Base-by-base conservation (phyloP, 2,329 filamentous ascomycete genomes). In the Trichophyton equinum region DNA sequence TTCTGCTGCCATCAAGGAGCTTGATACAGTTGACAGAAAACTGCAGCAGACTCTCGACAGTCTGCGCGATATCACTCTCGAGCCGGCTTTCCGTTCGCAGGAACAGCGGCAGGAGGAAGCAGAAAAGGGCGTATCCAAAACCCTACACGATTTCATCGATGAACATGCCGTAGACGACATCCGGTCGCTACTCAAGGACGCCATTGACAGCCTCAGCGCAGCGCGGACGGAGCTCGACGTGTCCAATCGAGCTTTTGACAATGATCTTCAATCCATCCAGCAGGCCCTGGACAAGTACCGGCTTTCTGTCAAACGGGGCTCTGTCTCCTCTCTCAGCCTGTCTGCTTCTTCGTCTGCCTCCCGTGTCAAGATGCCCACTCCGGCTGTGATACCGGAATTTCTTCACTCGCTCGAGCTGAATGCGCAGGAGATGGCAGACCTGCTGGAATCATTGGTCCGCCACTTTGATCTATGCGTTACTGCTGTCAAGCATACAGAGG, bases 401-500 rank as follows among this genome's bases (percentile, higher is more conserved):
- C 76, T 89, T n/a, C 76, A 80, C 33, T 77, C 79, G 2, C 79
- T 95, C 40, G 85, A 91, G 65, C 79, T 79, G 13, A 85, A 92
- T 66, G 91, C 91, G 0, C 85, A 88, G 64, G 84, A 86, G 67
- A 92, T 95, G 85, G 92, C 91, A 4, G 81, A 86, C 61, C 81
- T 90, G 4, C 82, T 97, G 1, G 83, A 89, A 61, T 90, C 87
- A 0, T 78, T 97, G 3, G 91, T 90, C 6, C 83, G 82, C 27
- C 92, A 97, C 74, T 96, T 96, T 71, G 92, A 97, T 72, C 83
- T 95, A 65, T 96, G 92, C 72, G 89, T 95, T 13, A 92, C 87
- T 0, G 92, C 92, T 0, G 86, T 96, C 49, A 88, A 91, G 62
- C 90, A 92, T 58, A 96, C 91, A 2, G 91, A 96, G 75, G 88